Percentiles rank a stretch among this genome's conserved stretches.
phyloP scores from a whole-genome alignment of 163 green algal genomes.

The Trebouxiophyceae sp. region DNA sequence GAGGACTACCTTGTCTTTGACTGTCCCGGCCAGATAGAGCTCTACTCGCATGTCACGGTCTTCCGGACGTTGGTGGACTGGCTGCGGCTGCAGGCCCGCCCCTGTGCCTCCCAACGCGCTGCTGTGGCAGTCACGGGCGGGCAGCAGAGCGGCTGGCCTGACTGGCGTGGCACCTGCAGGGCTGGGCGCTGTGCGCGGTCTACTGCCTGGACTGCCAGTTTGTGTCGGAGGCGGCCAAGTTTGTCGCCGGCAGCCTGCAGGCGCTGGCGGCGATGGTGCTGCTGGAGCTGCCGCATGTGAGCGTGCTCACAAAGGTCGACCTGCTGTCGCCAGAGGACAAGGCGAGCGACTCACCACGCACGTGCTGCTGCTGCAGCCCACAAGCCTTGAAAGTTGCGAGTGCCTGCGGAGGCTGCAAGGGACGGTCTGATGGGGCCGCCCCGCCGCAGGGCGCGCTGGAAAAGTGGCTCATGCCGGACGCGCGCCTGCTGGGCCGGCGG shows the following conservation, averaged over 20 bases:
- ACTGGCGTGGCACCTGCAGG: too few species aligned
- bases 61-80: constrained; percentile 73
- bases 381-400: background rate
- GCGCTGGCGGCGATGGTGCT: constrained; percentile 91
- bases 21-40: constrained; percentile 94
- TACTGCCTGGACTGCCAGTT: constrained; percentile 96
- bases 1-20: constrained; percentile 93
- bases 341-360: constrained; percentile 1
- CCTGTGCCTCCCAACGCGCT: too few species aligned
- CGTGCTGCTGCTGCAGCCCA: background rate
- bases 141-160: too few species aligned
- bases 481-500: constrained; percentile 46
- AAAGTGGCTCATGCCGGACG: constrained; percentile 78
- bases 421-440: too few species aligned
- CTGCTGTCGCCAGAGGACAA: constrained; percentile 38
- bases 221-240: constrained; percentile 82
- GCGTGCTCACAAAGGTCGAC: constrained; percentile 95
- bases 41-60: constrained; percentile 89
- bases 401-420: too few species aligned
- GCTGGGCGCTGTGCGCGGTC: constrained; percentile 75
- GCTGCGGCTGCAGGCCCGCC: background rate
- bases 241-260: constrained; percentile 59
- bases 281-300: constrained; percentile 96
- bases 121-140: too few species aligned
- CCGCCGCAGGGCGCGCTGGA: constrained; percentile 54